Evolutionary conservation across 768 basidiomycete genomes (phyloP).

Genomic region (Podaxis sp.): DNA sequence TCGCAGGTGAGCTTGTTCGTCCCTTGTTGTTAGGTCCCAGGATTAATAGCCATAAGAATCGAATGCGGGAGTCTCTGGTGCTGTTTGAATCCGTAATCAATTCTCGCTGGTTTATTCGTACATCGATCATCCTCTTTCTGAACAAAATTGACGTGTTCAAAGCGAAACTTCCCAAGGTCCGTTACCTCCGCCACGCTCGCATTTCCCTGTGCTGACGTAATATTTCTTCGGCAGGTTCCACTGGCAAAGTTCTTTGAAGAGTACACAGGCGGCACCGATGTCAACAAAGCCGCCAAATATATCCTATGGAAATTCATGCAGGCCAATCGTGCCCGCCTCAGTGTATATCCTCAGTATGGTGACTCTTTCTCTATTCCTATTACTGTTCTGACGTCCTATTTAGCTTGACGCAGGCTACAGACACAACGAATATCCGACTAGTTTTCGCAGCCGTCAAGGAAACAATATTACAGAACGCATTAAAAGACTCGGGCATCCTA

Average conservation of each 20-base stretch:
- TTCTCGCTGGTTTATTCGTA: constrained; percentile 89
- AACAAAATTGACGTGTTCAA: constrained; percentile 96
- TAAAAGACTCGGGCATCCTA: constrained; percentile 84
- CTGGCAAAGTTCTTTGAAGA: constrained; percentile 83
- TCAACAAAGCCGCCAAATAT: constrained; percentile 93
- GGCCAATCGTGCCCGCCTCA: constrained; percentile 78
- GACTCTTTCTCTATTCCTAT: constrained; percentile 15
- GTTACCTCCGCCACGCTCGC: constrained; percentile 5
- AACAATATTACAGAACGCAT: constrained; percentile 88
- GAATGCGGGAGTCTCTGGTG: constrained; percentile 89
- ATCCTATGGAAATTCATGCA: constrained; percentile 96
- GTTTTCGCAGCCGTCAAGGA: constrained; percentile 91
- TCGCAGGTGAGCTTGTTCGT: constrained; percentile 46
- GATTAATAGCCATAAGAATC: constrained; percentile 54
- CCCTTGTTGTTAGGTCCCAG: neutral
- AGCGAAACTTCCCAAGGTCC: constrained; percentile 71
- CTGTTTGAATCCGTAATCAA: constrained; percentile 94
- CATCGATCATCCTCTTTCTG: constrained; percentile 88
- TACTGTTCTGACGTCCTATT: constrained; percentile 23
- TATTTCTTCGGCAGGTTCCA: constrained; percentile 48
- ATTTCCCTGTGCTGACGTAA: constrained; percentile 5
- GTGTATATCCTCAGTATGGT: constrained; percentile 69
- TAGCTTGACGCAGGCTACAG: constrained; percentile 86
- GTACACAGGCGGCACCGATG: constrained; percentile 85
- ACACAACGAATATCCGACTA: constrained; percentile 78